phyloP scores from a whole-genome alignment of 305 asterid species.

The Solanum hybrid region DNA sequence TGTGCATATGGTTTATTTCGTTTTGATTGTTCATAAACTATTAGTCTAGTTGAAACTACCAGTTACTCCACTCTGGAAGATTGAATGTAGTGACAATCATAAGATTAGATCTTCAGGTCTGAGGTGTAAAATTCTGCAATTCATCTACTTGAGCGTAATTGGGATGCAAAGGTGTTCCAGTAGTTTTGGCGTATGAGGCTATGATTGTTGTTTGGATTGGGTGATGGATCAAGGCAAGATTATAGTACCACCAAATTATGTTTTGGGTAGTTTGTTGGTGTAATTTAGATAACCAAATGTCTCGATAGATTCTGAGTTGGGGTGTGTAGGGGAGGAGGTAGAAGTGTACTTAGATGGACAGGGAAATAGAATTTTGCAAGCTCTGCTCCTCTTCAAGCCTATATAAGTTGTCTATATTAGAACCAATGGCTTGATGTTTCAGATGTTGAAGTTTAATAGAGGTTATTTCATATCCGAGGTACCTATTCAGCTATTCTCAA shows the following conservation, averaged over 20 bases:
- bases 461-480: background rate
- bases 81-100: background rate
- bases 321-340: background rate
- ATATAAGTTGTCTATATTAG: background rate
- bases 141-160: background rate
- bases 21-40: background rate
- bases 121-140: background rate
- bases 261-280: background rate
- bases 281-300: background rate
- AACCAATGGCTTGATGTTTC: background rate
- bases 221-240: background rate
- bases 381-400: background rate
- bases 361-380: background rate
- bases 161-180: background rate
- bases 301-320: background rate
- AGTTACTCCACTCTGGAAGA: background rate
- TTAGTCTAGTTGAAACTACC: background rate
- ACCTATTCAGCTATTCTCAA: background rate
- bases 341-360: background rate
- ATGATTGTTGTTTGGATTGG: background rate
- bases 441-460: background rate
- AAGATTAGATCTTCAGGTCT: background rate
- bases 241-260: background rate
- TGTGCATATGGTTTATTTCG: background rate
- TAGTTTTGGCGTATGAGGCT: background rate